Base-by-base conservation (phyloP, 2,329 filamentous ascomycete genomes). In the Botrytis paeoniae region DNA sequence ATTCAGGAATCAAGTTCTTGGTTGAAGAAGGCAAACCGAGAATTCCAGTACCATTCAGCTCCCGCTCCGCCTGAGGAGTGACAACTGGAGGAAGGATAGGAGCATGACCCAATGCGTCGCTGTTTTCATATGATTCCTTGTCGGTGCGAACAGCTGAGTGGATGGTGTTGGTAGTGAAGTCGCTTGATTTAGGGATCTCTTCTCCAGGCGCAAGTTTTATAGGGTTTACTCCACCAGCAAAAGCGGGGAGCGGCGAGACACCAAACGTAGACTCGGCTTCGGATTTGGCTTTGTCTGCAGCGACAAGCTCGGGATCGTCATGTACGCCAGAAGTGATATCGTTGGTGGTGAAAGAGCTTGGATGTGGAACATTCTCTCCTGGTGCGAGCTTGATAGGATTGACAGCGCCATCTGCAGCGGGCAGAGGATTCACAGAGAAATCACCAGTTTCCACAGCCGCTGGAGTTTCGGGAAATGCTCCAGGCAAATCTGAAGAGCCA, bases 41-140 rank as follows among this genome's bases (percentile, higher is more conserved):
- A 76, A 83, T 82, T 70, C 84, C 78, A 35, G 77, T 80, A 61
- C 80, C 80, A 48, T 80, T 79, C 2, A 70, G 51, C 18, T 78
- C 78, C 20, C 79, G 77, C 77, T 81, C 81, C 41, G 80, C 78
- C 69, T 81, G 78, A 69, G 85, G 85, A 59, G 87, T 80, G 41
- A 79, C 84, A 85, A 80, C 79, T 32, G 78, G 78, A 43, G 80
- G 79, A 29, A 81, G 77, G 32, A 79, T 74, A 29, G 80, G 79
- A 29, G 78, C 75, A 70, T 75, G 74, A 4, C 78, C 79, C 10
- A 90, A 82, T 73, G 90, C 87, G 79, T 92, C 92, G 76, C 91
- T 90, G 82, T 93, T 93, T 82, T 97, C 92, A 82, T 98, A 98
- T 1, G 93, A 95, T 77, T 90, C 93, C 82, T 94, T 88, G 81